These are phyloP conservation scores for Barbatosphaeria neglecta DNA, from an alignment of 495 filamentous ascomycete genomes.

Conservation along the genomic window DNA sequence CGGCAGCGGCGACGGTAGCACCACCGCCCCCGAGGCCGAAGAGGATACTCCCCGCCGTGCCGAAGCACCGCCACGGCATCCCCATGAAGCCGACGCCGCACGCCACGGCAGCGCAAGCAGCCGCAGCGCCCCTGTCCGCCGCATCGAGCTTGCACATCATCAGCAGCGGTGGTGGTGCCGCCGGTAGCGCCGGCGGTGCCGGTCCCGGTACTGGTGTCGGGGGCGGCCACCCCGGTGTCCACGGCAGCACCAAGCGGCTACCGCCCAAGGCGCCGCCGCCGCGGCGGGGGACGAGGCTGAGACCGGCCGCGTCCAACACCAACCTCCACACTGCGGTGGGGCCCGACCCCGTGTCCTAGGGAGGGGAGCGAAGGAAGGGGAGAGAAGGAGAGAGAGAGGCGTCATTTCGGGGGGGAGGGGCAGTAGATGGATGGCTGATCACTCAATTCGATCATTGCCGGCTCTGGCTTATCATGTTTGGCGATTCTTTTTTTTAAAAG, in stretches of 20 bases:
- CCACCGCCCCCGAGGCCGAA: slow-evolving; percentile 15
- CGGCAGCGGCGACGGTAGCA: slow-evolving; percentile 4
- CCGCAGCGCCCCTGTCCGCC: slow-evolving; percentile 8
- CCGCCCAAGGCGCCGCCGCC: slow-evolving; percentile 45
- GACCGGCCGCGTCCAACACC: slow-evolving; percentile 4
- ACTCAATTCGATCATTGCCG: too few relatives aligned
- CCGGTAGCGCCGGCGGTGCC: too few relatives aligned
- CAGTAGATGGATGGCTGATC: too few relatives aligned
- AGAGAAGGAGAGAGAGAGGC: background rate
- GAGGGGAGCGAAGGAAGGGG: background rate
- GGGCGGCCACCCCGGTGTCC: slow-evolving; percentile 11
- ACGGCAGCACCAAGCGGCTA: slow-evolving; percentile 31
- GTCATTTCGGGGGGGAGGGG: background rate
- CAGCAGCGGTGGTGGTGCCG: slow-evolving; percentile 12
- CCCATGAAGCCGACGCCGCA: slow-evolving; percentile 28
- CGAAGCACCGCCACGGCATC: slow-evolving; percentile 33
- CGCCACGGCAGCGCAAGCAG: too few relatives aligned
- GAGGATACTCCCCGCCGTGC: slow-evolving; percentile 34
- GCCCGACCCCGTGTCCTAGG: background rate
- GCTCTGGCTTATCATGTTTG: too few relatives aligned
- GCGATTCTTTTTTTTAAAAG: too few relatives aligned
- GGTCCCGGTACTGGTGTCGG: too few relatives aligned
- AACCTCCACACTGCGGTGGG: background rate
- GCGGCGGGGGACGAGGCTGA: slow-evolving; percentile 32
- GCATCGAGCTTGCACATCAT: slow-evolving; percentile 14